A percentile compares a stretch with the other conserved stretches of the same genome.
These are phyloP conservation scores for Mrakia gelida DNA, from an alignment of 768 basidiomycete species.

Conservation along the genomic window DNA sequence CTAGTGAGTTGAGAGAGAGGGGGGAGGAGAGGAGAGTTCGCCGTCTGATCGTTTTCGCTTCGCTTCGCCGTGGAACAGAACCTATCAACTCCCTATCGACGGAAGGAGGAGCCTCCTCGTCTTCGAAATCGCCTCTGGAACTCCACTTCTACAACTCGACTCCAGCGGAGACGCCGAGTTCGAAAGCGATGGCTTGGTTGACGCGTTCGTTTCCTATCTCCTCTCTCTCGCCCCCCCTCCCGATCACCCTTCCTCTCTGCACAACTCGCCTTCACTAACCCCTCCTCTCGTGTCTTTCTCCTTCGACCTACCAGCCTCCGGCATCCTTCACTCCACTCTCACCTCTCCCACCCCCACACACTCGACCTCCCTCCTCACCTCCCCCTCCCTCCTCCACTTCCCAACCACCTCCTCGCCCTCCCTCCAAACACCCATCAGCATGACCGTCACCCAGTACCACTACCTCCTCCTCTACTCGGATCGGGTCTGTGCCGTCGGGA, in stretches of 20 bases:
- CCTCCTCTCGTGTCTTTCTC: background rate
- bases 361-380: background rate
- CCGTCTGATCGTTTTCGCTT: background rate
- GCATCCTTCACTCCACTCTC: background rate
- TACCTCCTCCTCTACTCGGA: slow-evolving; percentile 80
- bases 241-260: background rate
- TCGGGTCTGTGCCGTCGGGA: slow-evolving; percentile 69
- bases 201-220: background rate
- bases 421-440: slow-evolving; percentile 7
- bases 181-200: slow-evolving; percentile 15
- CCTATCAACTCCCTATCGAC: background rate
- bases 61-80: background rate
- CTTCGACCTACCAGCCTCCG: background rate
- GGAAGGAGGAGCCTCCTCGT: background rate
- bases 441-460: slow-evolving; percentile 86
- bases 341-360: no score
- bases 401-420: slow-evolving; percentile 6
- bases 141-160: slow-evolving; percentile 20
- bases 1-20: background rate
- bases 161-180: background rate
- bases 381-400: slow-evolving; percentile 2
- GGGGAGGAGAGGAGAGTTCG: no score
- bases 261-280: background rate
- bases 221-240: background rate
- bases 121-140: background rate